phyloP scores from a whole-genome alignment of 208 protist species.

The Sergeia podlipaevii region DNA sequence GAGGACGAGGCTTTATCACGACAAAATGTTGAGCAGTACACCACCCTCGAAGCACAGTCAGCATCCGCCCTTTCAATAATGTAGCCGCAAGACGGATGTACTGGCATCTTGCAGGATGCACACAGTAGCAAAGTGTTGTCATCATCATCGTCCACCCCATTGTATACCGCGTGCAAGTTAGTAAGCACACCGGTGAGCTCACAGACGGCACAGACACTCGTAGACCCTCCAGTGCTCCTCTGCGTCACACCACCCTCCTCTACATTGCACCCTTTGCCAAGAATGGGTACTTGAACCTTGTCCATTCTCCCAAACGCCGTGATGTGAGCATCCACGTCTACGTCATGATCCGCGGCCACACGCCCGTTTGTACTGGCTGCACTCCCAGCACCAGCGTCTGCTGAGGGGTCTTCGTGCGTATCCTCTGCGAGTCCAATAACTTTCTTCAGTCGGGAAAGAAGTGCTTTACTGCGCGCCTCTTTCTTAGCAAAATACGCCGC shows the following conservation, averaged over 20 bases:
- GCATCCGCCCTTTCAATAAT: not conserved
- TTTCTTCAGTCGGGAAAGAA: conserved; percentile 4
- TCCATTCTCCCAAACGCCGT: too few species aligned
- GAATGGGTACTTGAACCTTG: too few species aligned
- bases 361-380: too few species aligned
- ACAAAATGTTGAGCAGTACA: too few species aligned
- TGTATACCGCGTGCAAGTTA: not conserved
- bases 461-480: conserved; percentile 10
- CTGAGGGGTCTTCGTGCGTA: too few species aligned
- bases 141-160: not conserved
- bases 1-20: too few species aligned
- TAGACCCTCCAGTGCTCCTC: too few species aligned
- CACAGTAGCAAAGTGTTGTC: conserved; percentile 19
- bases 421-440: not conserved
- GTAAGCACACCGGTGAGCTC: conserved; percentile 19
- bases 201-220: conserved; percentile 39
- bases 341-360: too few species aligned
- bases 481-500: conserved; percentile 13
- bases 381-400: too few species aligned
- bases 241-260: too few species aligned
- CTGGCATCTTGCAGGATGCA: conserved; percentile 9
- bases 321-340: too few species aligned
- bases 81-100: conserved; percentile 21
- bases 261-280: too few species aligned
- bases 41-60: not conserved